Percentiles rank a stretch among this genome's conserved stretches.
phyloP scores from a whole-genome alignment of 2,329 filamentous ascomycete genomes.

The Colletotrichum coccodes region DNA sequence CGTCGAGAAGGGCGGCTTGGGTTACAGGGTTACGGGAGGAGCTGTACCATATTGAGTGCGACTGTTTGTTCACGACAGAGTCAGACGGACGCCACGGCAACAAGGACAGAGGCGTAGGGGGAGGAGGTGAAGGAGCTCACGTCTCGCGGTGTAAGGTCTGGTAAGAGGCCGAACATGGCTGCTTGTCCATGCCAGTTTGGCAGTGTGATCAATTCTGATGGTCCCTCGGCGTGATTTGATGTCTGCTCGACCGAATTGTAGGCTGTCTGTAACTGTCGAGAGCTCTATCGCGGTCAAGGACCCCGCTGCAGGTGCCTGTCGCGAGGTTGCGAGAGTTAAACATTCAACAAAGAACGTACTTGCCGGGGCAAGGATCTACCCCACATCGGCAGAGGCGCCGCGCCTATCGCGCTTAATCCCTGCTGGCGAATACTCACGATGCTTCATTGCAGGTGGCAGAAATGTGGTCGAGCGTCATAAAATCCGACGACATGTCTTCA shows the following conservation, averaged over 20 bases:
- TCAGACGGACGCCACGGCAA: conserved; percentile 1
- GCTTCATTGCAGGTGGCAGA: conserved; percentile 23
- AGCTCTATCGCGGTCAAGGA: background rate
- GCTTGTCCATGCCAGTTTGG: background rate
- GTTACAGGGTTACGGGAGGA: conserved; percentile 65
- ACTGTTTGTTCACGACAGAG: conserved; percentile 55
- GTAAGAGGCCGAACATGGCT: conserved; percentile 71
- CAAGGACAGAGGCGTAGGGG: background rate
- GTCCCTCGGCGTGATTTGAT: background rate
- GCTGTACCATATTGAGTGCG: conserved; percentile 79
- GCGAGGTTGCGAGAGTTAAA: conserved; percentile 29
- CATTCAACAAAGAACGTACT: conserved; percentile 29
- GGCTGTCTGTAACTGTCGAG: background rate
- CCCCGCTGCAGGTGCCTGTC: conserved; percentile 8
- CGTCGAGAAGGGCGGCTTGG: conserved; percentile 46
- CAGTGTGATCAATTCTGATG: background rate
- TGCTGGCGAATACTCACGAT: conserved; percentile 24
- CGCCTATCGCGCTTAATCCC: conserved; percentile 31
- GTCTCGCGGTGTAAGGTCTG: conserved; percentile 76
- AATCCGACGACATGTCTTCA: conserved; percentile 17
- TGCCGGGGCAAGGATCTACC: conserved; percentile 2
- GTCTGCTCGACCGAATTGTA: background rate
- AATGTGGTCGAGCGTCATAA: background rate
- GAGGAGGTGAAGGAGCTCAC: conserved; percentile 57
- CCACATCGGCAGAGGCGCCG: conserved; percentile 28